Evolutionary conservation across 2,329 filamentous ascomycete genomes (phyloP).

Genomic region (Zasmidium cellare): DNA sequence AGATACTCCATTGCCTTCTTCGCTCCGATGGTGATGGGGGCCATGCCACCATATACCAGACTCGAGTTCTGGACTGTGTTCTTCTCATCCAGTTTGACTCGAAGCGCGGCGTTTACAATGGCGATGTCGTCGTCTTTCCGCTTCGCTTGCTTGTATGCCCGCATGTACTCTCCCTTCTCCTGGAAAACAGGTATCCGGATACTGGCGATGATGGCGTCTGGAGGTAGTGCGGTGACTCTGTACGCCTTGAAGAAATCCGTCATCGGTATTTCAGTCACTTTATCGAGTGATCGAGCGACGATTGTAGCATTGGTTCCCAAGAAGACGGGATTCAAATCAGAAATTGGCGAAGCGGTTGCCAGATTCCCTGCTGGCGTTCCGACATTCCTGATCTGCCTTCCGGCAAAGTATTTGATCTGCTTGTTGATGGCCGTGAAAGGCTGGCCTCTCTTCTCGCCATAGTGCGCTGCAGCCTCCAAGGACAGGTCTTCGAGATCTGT

Average conservation of each 20-base stretch:
- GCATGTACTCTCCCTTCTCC: slow-evolving; percentile 77
- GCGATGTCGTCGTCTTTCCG: slow-evolving; percentile 98
- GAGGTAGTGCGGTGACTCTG: slow-evolving; percentile 75
- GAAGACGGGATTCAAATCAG: slow-evolving; percentile 91
- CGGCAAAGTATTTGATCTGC: slow-evolving; percentile 92
- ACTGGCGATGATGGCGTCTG: slow-evolving; percentile 80
- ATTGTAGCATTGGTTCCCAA: slow-evolving; percentile 82
- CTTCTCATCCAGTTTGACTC: slow-evolving; percentile 68
- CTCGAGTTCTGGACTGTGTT: slow-evolving; percentile 72
- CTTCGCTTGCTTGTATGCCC: slow-evolving; percentile 94
- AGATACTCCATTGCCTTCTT: slow-evolving; percentile 75
- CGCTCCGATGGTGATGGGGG: slow-evolving; percentile 83
- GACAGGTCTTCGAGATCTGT: slow-evolving; percentile 89
- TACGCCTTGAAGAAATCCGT: slow-evolving; percentile 90
- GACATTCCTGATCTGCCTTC: slow-evolving; percentile 94
- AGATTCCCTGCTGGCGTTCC: slow-evolving; percentile 94
- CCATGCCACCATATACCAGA: slow-evolving; percentile 94
- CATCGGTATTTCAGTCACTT: slow-evolving; percentile 87
- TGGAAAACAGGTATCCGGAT: slow-evolving; percentile 80
- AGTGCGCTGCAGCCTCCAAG: slow-evolving; percentile 74
- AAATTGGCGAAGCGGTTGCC: slow-evolving; percentile 92
- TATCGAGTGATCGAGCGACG: slow-evolving; percentile 72
- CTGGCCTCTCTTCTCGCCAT: slow-evolving; percentile 70
- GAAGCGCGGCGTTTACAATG: slow-evolving; percentile 86
- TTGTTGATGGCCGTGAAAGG: slow-evolving; percentile 90